Conservation (phyloP, 140 eudicot genomes). For the Oenanthe javanica region DNA sequence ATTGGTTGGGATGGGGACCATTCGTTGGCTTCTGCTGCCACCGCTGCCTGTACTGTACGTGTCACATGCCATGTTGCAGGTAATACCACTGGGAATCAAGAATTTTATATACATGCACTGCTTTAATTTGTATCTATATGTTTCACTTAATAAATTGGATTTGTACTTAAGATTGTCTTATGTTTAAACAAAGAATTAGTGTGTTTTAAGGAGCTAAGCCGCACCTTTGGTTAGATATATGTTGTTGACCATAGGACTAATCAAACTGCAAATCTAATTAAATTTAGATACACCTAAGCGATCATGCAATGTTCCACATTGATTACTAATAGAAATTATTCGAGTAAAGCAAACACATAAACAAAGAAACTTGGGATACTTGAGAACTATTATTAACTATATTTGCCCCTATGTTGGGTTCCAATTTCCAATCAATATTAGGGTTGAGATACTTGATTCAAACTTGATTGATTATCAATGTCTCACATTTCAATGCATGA, state of each 20-base stretch:
- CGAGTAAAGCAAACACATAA: neutral
- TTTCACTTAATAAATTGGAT: no score
- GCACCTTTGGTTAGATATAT: neutral
- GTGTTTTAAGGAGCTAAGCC: constrained; percentile 1
- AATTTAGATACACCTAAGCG: neutral
- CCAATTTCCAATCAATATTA: neutral
- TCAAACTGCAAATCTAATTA: no score
- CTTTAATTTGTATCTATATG: neutral
- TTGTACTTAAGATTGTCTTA: neutral
- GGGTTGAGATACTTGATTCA: neutral
- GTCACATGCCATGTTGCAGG: constrained; percentile 9
- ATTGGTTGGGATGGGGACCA: constrained; percentile 10
- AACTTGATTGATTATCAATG: neutral
- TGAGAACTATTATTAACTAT: neutral
- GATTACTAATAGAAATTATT: neutral
- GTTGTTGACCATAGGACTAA: neutral
- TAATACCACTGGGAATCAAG: neutral
- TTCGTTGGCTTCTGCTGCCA: neutral
- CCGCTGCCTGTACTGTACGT: constrained; percentile 1
- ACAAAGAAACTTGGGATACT: neutral
- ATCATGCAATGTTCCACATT: neutral
- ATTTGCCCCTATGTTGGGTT: neutral
- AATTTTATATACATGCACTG: neutral
- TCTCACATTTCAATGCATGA: neutral
- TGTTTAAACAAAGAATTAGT: neutral